Base-by-base conservation (phyloP, 169 alveolate genomes). In the Eimeria falciformis region DNA sequence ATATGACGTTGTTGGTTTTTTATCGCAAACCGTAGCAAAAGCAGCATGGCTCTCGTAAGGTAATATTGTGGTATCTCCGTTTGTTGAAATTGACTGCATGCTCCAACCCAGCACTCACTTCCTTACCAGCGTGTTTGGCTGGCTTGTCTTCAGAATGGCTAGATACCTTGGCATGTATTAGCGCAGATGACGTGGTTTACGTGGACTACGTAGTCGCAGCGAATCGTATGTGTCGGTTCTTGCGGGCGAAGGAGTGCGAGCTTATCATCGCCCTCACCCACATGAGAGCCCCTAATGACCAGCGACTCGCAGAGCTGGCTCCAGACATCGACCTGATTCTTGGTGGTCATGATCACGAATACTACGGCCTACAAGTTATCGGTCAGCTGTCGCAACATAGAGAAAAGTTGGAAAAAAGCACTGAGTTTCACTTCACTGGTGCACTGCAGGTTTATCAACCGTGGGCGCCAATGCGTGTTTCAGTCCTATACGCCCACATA, bases 291-390 rank as follows among this genome's bases (percentile, higher is more conserved):
- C 98, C 97, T 9, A 98, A 98, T 91, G 99, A 97, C 71, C 95
- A 93, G 68, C 92, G 92, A 11, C 95, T 97, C 37, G 97, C 97
- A 21, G 53, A 93, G 75, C 91, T 94, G 85, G 97, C 96, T 5
- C 93, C 91, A n/a, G 97, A 95, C 43, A 86, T 97, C 23, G 99
- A 97, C 91, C 75, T 97, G 43, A 94, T 97, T 58, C 90, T 97
- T n/a, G 99, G 99, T 33, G 99, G 99, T 2, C 99, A 97, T 90
- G 99, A 97, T 84, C 99, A 97, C 68, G 94, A 91, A 50, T 96
- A 94, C 90, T 95, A 85, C 90, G 95, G 94, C 18, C 47, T 82
- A 58, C 92, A 93, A 40, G 89, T 91, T 56, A 78, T 93, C 58
- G 95, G 95, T 84, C 23, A 14, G 87, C 77, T 75, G 7, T 18